Base-by-base conservation (phyloP, 2,329 filamentous ascomycete species). In the Cladophialophora exuberans region DNA sequence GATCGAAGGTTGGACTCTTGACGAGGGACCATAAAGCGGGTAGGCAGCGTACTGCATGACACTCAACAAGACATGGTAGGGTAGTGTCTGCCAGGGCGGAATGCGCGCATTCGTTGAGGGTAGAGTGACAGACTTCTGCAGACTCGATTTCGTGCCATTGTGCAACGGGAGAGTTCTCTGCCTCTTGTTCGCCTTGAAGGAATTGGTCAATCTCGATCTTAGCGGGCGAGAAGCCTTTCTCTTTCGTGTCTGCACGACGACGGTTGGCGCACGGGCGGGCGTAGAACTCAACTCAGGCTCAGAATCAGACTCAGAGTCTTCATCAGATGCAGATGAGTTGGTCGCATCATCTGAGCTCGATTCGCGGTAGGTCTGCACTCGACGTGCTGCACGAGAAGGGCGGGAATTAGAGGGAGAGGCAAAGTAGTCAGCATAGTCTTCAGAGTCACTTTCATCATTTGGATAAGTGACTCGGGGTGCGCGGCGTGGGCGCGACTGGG, bases 31-130 rank as follows among this genome's bases (percentile, higher is more conserved):
- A 45, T 79, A 78, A 13, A 87, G 72, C 3, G 84, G 82, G 45
- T 78, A 72, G 2, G 86, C 83, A 9, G 88, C 85, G 68, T 83
- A 84, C 42, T 81, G 73, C 66, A 95, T 90, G 33, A 94, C 83
- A 51, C 84, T 79, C 20, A 84, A 73, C 61, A 91, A 83, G 13
- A 90, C 79, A 41, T 85, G 79, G 63, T 90, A 89, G 1, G 87
- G 84, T 18, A 90, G 76, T 18, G 76, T 78, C 54, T 78, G 74
- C 83, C 82, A 88, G 33, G 79, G 72, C 11, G 81, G 81, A 43
- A 83, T 79, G 7, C 41, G 44, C 23, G 30, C 36, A 25, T 46
- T 54, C 17, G 36, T 28, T 22, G 39, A 30, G 4, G 33, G 31
- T 4, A 25, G 17, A 13, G 22, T 22, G 39, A 15, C 20, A n/a